Conservation (phyloP, 257 asterid species). For the Nicotiana paniculata region DNA sequence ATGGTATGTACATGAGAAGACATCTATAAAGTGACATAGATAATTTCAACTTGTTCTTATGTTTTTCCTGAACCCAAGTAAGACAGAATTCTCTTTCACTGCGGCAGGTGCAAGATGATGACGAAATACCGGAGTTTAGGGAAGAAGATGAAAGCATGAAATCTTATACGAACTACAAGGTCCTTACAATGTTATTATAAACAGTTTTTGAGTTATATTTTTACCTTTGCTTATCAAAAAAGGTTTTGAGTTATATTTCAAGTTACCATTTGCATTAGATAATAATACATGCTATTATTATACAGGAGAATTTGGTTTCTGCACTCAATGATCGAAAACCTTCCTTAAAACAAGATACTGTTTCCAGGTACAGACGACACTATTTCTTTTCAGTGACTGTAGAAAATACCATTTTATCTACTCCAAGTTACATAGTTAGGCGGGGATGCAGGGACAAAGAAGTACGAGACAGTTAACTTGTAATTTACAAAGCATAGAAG, state of each 20-base stretch:
- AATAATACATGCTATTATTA: not conserved
- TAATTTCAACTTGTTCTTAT: not conserved
- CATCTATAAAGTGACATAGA: not conserved
- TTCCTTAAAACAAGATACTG: not conserved
- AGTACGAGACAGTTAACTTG: not conserved
- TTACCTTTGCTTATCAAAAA: not conserved
- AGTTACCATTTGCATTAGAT: not conserved
- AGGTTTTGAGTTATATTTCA: not conserved
- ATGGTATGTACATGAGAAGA: constrained; percentile 48
- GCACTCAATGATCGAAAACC: not conserved
- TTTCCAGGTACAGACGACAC: constrained; percentile 3
- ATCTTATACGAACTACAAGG: constrained; percentile 38
- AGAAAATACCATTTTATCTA: not conserved
- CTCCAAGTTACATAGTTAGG: not conserved
- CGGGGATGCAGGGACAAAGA: not conserved
- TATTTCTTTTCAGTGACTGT: not conserved
- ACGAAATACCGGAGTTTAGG: constrained; percentile 56
- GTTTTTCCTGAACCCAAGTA: not conserved
- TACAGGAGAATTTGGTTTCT: constrained; percentile 12
- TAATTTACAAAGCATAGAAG: not conserved
- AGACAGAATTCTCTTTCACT: not conserved
- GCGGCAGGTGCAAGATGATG: constrained; percentile 84
- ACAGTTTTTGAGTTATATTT: not conserved
- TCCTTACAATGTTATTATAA: constrained; percentile 5
- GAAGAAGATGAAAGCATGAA: constrained; percentile 53